phyloP scores from a whole-genome alignment of 1,284 basidiomycete genomes.

The Pseudomicrostroma phylloplanum region DNA sequence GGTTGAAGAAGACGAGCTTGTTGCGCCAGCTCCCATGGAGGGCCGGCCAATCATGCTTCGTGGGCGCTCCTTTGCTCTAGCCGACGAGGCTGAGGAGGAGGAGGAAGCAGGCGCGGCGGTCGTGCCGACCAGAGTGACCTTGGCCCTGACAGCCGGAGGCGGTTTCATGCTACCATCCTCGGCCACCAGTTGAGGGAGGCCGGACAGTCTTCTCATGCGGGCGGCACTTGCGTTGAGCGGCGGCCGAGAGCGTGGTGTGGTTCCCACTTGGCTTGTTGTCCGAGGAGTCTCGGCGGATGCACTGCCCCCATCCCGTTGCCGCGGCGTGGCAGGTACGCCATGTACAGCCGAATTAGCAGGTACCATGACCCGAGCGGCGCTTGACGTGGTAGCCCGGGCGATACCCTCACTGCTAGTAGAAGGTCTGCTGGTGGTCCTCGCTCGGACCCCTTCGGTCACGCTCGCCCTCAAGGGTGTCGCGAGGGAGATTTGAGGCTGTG shows the following conservation, averaged over 20 bases:
- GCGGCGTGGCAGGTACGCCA: slow-evolving; percentile 1
- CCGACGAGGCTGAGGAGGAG: no score
- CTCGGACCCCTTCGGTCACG: no score
- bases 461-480: no score
- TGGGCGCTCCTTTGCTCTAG: background rate
- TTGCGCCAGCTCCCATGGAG: background rate
- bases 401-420: background rate
- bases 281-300: background rate
- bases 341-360: background rate
- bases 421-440: slow-evolving; percentile 1
- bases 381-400: background rate
- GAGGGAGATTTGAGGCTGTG: no score
- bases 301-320: background rate
- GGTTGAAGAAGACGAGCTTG: background rate
- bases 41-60: slow-evolving; percentile 1
- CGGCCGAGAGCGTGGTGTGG: slow-evolving; percentile 3
- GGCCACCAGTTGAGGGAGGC: background rate
- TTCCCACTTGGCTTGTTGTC: background rate
- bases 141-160: background rate
- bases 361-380: background rate
- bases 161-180: slow-evolving; percentile 5
- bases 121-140: background rate
- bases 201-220: background rate
- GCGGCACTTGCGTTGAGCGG: background rate
- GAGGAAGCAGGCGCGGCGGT: no score